Conservation (phyloP, 768 basidiomycete species). For the Auricularia heimuer region DNA sequence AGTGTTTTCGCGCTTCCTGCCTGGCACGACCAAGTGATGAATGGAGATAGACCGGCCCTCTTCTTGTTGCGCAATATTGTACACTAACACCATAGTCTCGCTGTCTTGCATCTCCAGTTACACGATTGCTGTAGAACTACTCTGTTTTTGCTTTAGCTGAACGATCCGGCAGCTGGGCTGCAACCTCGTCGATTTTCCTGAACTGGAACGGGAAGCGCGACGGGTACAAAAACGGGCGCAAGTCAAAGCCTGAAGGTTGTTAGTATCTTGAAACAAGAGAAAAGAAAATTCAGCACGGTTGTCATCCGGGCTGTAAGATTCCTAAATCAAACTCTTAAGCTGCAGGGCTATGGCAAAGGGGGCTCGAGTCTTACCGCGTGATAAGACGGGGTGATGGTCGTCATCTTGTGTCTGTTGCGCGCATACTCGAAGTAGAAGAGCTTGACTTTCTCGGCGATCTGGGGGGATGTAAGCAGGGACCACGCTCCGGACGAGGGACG, state of each 20-base stretch:
- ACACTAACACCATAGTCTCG: conserved; percentile 1
- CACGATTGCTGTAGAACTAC: conserved; percentile 2
- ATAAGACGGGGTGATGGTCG: conserved; percentile 85
- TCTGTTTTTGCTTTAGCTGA: conserved; percentile 23
- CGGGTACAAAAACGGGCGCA: conserved; percentile 94
- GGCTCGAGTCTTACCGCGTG: conserved; percentile 59
- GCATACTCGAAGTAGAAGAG: conserved; percentile 96
- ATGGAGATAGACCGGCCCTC: background rate
- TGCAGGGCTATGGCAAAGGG: background rate
- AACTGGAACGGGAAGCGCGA: conserved; percentile 96
- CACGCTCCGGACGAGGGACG: conserved; percentile 8
- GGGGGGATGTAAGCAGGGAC: background rate
- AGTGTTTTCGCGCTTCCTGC: conserved; percentile 66
- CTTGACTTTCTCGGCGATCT: conserved; percentile 98
- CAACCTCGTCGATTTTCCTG: conserved; percentile 84
- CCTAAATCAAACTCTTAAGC: conserved; percentile 34
- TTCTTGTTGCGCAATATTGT: background rate
- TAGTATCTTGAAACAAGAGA: background rate
- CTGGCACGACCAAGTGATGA: conserved; percentile 20
- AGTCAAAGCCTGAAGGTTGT: conserved; percentile 69
- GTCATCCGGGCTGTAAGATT: conserved; percentile 93
- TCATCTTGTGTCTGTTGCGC: conserved; percentile 98
- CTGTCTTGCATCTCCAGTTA: background rate
- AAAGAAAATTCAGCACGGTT: conserved; percentile 53
- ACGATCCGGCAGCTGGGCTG: conserved; percentile 63